Evolutionary conservation across 2,329 filamentous ascomycete genomes (phyloP), one percentile per base, ranked within the genome.

Genomic region (Ceratocystis huliohia): DNA sequence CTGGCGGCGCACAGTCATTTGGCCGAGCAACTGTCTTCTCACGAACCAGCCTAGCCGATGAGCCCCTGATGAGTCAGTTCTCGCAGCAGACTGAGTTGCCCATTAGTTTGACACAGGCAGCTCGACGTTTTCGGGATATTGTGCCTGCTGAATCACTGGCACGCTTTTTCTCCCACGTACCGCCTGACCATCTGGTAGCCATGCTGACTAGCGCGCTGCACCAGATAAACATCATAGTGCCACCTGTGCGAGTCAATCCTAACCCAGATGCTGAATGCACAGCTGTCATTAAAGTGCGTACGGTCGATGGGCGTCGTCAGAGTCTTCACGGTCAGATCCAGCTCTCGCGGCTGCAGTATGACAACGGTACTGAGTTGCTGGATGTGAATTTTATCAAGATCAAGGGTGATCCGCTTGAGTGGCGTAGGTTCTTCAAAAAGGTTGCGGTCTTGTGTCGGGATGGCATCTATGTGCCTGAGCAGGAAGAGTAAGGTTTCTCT

Each of bases 401-500:
- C 65, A 96, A 96, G 78, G 94, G 94, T 5, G 94, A 99, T 78
- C 94, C 94, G 4, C 77, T 99, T 63, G 93, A 97, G 78, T 99
- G 95, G 94, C 84, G 94, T 68, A 81, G 94, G 44, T 91, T 99
- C 74, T 99, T 99, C 80, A 99, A 99, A 78, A 92, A 91, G 75
- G 84, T 96, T n/a, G 89, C 89, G 37, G 80, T 95, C 69, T 79
- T 93, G 68, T 95, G 92, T 77, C 89, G 89, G 73, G 91, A 96
- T 73, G 91, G 85, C 7, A 87, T 97, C 57, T 89, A 85, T 74
- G 75, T 78, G 67, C 77, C 77, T 2, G 77, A 79, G 61, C 68
- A 73, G 69, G 64, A 68, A n/a, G 67, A 68, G 61, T 68, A 68
- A 64, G 64, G 30, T 8, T 64, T 33, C 22, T 25, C 20, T 17